A percentile compares a stretch with the other conserved stretches of the same genome.
Evolutionary conservation across 2,329 filamentous ascomycete species (phyloP).

Genomic region (Alternaria viburni): DNA sequence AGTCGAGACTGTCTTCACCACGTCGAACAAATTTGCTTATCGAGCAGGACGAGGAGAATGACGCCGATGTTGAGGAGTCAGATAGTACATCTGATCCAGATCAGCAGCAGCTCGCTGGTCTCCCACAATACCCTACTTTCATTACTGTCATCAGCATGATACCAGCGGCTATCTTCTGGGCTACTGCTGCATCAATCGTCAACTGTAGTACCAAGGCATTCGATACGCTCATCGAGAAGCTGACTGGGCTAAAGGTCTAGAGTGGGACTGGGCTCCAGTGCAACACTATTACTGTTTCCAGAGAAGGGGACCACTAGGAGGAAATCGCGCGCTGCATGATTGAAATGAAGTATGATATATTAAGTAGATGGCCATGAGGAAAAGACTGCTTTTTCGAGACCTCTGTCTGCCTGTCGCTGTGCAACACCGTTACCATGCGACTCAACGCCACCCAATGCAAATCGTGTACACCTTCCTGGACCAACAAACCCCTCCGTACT

Average conservation of each 20-base stretch:
- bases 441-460: conserved; percentile 1
- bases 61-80: neutral
- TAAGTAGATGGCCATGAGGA: neutral
- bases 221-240: conserved; percentile 12
- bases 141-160: conserved; percentile 34
- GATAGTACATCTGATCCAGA: neutral
- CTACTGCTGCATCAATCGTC: conserved; percentile 12
- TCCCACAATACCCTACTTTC: conserved; percentile 26
- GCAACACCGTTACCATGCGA: neutral
- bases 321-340: neutral
- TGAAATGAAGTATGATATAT: neutral
- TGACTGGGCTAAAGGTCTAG: conserved; percentile 6
- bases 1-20: neutral
- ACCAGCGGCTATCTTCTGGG: conserved; percentile 35
- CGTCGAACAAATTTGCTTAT: neutral
- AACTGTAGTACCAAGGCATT: conserved; percentile 9
- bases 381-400: neutral
- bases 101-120: conserved; percentile 9
- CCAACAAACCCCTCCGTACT: neutral
- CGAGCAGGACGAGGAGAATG: conserved; percentile 4
- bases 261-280: neutral
- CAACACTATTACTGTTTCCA: neutral
- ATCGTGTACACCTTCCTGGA: neutral
- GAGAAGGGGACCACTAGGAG: neutral
- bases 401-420: neutral